Evolutionary conservation across 345 rosid genomes (phyloP).

Genomic region (Dipteronia sinensis): DNA sequence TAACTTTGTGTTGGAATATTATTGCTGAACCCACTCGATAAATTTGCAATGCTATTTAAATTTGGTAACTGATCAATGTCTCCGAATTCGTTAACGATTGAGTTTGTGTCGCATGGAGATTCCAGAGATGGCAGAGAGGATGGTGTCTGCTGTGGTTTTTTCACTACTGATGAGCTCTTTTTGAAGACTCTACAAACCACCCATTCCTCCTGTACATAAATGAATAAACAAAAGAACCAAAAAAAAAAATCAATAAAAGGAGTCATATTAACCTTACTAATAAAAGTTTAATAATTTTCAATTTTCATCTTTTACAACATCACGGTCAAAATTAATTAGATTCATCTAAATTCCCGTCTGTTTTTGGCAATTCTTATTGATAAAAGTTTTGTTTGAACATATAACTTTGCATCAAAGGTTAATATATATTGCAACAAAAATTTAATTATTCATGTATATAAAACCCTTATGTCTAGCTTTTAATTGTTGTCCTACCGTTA

Average conservation of each 20-base stretch:
- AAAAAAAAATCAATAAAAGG: background rate
- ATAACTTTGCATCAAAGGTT: no score
- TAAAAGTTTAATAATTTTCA: no score
- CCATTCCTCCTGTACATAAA: constrained; percentile 72
- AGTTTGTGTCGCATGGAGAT: constrained; percentile 78
- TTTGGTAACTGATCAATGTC: constrained; percentile 66
- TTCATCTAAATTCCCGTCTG: no score
- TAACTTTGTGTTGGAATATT: constrained; percentile 30
- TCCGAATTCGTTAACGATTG: constrained; percentile 67
- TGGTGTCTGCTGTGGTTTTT: constrained; percentile 56
- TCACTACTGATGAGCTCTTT: constrained; percentile 55
- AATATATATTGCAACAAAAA: no score
- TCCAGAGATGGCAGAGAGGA: constrained; percentile 69
- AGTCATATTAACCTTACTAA: no score
- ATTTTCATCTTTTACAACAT: no score
- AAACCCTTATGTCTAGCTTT: no score
- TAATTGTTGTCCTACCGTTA: no score
- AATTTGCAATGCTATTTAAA: constrained; percentile 33
- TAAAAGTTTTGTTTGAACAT: no score
- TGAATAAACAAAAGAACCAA: background rate
- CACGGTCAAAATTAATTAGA: no score
- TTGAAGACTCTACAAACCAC: constrained; percentile 84
- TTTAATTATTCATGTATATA: no score
- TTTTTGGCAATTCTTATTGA: no score
- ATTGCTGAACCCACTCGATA: constrained; percentile 26